phyloP scores from a whole-genome alignment of 345 rosid species.

The Rhodamnia argentea region DNA sequence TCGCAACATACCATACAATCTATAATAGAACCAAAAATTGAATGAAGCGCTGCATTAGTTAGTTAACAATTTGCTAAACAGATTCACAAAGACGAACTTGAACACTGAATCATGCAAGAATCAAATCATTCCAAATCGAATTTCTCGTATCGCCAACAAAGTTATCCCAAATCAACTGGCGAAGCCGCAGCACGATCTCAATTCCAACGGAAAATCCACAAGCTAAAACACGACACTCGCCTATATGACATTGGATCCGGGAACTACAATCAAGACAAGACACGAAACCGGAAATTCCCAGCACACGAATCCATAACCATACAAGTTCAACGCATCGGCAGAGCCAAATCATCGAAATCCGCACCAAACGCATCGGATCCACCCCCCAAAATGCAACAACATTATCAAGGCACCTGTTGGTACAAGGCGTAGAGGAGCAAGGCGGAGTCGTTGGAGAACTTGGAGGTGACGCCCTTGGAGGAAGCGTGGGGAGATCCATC shows the following conservation, averaged over 20 bases:
- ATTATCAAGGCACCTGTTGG: constrained; percentile 53
- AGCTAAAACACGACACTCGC: not conserved
- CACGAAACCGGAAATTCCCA: not conserved
- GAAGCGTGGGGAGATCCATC: constrained; percentile 70
- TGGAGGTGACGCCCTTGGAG: constrained; percentile 45
- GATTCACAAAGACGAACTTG: not conserved
- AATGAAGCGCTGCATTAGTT: not conserved
- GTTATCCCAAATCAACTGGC: constrained; percentile 14
- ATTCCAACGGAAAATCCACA: not conserved
- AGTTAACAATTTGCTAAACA: not conserved
- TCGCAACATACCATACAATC: not conserved
- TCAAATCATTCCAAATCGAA: not conserved
- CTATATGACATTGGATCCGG: not conserved
- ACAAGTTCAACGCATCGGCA: not conserved
- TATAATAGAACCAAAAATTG: not conserved
- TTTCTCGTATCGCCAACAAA: not conserved
- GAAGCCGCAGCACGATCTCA: not conserved
- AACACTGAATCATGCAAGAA: not conserved
- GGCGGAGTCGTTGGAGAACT: constrained; percentile 71
- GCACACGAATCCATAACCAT: not conserved
- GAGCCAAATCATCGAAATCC: not conserved
- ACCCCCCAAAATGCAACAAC: not conserved
- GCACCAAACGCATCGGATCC: not conserved
- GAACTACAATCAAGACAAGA: not conserved
- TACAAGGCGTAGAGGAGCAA: constrained; percentile 78